A percentile compares a stretch with the other conserved stretches of the same genome.
Conservation (phyloP, 345 rosid species). For the Eucalyptus erythrocorys region DNA sequence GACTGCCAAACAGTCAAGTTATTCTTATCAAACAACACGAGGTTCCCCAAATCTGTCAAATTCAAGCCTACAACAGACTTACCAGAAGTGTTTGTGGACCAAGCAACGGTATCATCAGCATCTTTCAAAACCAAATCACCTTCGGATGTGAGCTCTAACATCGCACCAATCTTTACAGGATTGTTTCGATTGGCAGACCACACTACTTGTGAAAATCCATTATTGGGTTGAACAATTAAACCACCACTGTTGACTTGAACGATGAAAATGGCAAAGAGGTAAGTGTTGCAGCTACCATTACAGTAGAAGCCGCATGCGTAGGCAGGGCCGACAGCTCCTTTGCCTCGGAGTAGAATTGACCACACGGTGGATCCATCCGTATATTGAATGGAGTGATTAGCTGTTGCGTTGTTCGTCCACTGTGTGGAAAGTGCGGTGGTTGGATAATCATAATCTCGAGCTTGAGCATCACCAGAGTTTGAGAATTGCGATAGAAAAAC, state of each 20-base stretch:
- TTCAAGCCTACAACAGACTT: background rate
- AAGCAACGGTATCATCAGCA: background rate
- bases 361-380: too few relatives aligned
- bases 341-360: too few relatives aligned
- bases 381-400: too few relatives aligned
- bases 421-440: too few relatives aligned
- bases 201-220: background rate
- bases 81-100: background rate
- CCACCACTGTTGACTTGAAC: too few relatives aligned
- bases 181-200: conserved; percentile 12
- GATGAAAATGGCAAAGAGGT: too few relatives aligned
- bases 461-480: background rate
- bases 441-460: background rate
- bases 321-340: too few relatives aligned
- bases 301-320: too few relatives aligned
- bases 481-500: background rate
- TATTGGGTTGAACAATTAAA: too few relatives aligned
- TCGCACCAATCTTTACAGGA: background rate
- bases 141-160: background rate
- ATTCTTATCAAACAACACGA: too few relatives aligned
- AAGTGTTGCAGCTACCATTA: too few relatives aligned
- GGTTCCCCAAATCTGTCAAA: background rate
- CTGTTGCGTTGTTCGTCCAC: too few relatives aligned
- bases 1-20: background rate
- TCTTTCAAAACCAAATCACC: conserved; percentile 5